Conservation (phyloP, 1,139 yeast species). For the Saccharomyces uvarum region DNA sequence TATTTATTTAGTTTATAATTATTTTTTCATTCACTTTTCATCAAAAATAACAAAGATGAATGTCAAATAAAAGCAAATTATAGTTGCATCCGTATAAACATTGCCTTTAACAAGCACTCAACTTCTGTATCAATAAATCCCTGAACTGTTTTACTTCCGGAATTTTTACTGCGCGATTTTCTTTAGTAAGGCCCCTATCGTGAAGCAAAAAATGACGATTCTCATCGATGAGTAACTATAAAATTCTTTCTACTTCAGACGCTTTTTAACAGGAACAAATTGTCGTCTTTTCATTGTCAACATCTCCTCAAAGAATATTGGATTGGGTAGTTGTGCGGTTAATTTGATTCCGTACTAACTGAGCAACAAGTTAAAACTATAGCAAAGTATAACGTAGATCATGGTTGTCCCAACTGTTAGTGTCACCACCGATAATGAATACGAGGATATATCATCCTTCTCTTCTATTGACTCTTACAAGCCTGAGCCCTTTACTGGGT, state of each 20-base stretch:
- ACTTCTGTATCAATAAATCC: background rate
- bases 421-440: conserved; percentile 13
- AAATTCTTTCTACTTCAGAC: background rate
- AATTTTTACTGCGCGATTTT: background rate
- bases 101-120: background rate
- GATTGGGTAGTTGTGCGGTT: background rate
- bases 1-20: background rate
- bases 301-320: background rate
- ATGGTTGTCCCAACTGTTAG: background rate
- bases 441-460: conserved; percentile 25
- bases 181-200: background rate
- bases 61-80: background rate
- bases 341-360: background rate
- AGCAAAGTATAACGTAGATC: background rate
- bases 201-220: background rate
- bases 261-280: background rate
- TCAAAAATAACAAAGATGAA: conserved; percentile 4
- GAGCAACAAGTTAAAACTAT: background rate
- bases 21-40: background rate
- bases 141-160: background rate
- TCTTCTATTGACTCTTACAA: conserved; percentile 24
- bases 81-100: background rate
- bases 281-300: background rate
- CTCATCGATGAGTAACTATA: background rate
- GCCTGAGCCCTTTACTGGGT: conserved; percentile 24